Evolutionary conservation across 75 land plant genomes (phyloP).

Genomic region (Cryptomeria japonica): DNA sequence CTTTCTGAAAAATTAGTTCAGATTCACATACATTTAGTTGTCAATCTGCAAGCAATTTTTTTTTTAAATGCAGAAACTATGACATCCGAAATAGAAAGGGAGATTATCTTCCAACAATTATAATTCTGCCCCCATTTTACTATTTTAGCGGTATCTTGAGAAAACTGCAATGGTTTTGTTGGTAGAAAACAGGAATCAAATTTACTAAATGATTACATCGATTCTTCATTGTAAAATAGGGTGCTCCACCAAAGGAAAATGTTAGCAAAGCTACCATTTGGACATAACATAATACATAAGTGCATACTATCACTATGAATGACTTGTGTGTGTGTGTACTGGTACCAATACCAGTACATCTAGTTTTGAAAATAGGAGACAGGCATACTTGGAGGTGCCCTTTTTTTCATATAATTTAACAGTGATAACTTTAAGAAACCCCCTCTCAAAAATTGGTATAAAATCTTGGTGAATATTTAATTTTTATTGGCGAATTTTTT

Average conservation of each 20-base stretch:
- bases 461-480: no score
- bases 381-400: no score
- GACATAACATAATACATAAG: neutral
- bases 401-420: no score
- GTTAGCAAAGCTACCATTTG: neutral
- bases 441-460: no score
- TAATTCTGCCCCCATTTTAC: neutral
- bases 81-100: neutral
- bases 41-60: neutral
- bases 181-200: neutral
- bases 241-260: neutral
- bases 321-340: neutral
- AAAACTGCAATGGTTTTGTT: neutral
- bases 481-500: no score
- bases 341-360: no score
- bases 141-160: neutral
- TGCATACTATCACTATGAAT: neutral
- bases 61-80: neutral
- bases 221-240: neutral
- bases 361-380: no score
- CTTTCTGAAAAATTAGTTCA: slow-evolving; percentile 60
- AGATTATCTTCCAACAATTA: neutral
- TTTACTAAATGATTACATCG: neutral
- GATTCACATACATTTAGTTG: neutral
- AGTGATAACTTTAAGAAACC: no score